phyloP scores from a whole-genome alignment of 2,329 filamentous ascomycete genomes.

The Fonsecaea monophora region DNA sequence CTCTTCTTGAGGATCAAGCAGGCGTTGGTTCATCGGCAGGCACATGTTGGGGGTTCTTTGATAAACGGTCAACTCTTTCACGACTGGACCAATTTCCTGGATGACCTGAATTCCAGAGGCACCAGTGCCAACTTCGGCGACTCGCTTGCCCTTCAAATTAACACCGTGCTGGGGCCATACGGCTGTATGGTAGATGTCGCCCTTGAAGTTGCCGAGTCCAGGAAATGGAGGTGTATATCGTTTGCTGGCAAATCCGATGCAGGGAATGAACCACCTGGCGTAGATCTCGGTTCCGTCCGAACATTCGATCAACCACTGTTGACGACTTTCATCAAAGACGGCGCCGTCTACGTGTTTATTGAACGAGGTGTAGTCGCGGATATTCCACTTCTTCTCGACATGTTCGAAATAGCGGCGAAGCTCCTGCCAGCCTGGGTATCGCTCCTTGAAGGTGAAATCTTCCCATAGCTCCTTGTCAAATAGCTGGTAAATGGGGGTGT shows the following conservation, averaged over 20 bases:
- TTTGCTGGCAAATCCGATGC: slow-evolving; percentile 62
- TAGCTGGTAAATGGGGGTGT: slow-evolving; percentile 36
- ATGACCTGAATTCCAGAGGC: slow-evolving; percentile 54
- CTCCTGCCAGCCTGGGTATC: slow-evolving; percentile 47
- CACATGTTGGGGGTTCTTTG: slow-evolving; percentile 69
- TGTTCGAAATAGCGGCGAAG: slow-evolving; percentile 52
- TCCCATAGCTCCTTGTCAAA: slow-evolving; percentile 49
- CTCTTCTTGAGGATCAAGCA: slow-evolving; percentile 60
- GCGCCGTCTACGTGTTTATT: slow-evolving; percentile 48
- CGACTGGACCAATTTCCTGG: slow-evolving; percentile 36
- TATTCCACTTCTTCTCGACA: slow-evolving; percentile 49
- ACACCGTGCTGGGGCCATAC: slow-evolving; percentile 66
- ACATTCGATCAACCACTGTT: slow-evolving; percentile 35
- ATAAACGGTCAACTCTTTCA: slow-evolving; percentile 49
- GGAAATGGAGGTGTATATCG: slow-evolving; percentile 67
- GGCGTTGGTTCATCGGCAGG: slow-evolving; percentile 64
- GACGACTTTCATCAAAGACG: slow-evolving; percentile 43
- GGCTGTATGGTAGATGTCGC: slow-evolving; percentile 65
- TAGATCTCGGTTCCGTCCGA: slow-evolving; percentile 32
- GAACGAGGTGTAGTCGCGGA: slow-evolving; percentile 47
- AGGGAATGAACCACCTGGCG: slow-evolving; percentile 32
- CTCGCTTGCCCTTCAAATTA: slow-evolving; percentile 64
- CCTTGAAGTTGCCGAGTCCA: slow-evolving; percentile 65
- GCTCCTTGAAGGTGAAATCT: slow-evolving; percentile 55
- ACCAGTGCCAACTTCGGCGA: slow-evolving; percentile 70